Percentiles rank a stretch among this genome's conserved stretches.
These are phyloP conservation scores for Rhodotorula taiwanensis DNA, from an alignment of 768 basidiomycete genomes.

Conservation along the genomic window DNA sequence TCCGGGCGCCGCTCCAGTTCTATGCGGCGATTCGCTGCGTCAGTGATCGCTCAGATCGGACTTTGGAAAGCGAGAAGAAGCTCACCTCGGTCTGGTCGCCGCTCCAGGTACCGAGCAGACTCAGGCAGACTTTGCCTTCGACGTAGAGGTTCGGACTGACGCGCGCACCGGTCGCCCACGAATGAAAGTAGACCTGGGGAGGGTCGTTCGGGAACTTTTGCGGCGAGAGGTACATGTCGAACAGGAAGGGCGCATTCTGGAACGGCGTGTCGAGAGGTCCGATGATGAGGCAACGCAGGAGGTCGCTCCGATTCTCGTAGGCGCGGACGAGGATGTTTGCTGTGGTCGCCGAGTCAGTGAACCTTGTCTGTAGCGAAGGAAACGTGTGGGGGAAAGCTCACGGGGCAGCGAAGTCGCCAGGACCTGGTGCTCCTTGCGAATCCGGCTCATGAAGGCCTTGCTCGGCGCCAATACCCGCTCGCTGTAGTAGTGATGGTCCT, in stretches of 20 bases:
- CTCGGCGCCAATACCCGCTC: conserved; percentile 57
- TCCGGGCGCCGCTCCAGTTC: conserved; percentile 75
- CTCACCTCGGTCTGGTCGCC: conserved; percentile 53
- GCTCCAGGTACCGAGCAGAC: conserved; percentile 53
- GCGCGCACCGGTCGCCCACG: conserved; percentile 59
- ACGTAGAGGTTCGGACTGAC: conserved; percentile 66
- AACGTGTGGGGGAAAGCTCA: conserved; percentile 43
- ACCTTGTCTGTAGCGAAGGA: neutral
- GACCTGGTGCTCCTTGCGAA: conserved; percentile 75
- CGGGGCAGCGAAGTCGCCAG: conserved; percentile 75
- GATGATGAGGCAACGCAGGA: conserved; percentile 79
- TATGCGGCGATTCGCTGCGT: no score
- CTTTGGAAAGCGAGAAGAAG: no score
- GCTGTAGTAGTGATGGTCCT: conserved; percentile 72
- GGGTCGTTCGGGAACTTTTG: conserved; percentile 52
- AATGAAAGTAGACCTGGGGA: conserved; percentile 79
- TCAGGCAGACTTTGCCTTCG: conserved; percentile 53
- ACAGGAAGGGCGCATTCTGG: conserved; percentile 86
- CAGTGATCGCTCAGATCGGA: neutral
- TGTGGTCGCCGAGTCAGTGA: conserved; percentile 46
- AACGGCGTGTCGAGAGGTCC: conserved; percentile 94
- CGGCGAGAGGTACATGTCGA: conserved; percentile 83
- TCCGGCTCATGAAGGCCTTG: conserved; percentile 65
- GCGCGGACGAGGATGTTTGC: conserved; percentile 74
- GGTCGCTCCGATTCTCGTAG: conserved; percentile 81